These are phyloP conservation scores for Dactylellina leptospora DNA, from an alignment of 2,329 filamentous ascomycete species.

Conservation along the genomic window DNA sequence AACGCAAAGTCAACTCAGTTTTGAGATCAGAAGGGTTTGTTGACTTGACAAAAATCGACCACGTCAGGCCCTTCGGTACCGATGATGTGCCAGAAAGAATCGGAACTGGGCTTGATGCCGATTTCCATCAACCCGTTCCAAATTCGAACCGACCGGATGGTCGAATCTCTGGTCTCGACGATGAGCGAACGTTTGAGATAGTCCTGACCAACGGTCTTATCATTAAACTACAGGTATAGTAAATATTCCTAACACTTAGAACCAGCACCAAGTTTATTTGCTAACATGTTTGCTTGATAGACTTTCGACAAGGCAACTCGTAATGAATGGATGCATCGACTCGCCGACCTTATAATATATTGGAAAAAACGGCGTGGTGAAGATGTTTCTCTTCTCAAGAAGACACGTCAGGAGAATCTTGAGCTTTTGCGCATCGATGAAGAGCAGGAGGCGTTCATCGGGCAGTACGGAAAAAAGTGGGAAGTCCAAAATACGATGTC, in stretches of 20 bases:
- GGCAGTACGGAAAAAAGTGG: slow-evolving; percentile 74
- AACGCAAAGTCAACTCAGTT: slow-evolving; percentile 69
- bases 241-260: too few species aligned
- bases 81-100: slow-evolving; percentile 35
- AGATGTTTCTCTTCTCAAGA: slow-evolving; percentile 69
- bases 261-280: neutral
- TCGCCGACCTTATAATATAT: slow-evolving; percentile 68
- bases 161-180: slow-evolving; percentile 65
- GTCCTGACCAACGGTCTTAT: slow-evolving; percentile 70
- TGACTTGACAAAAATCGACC: slow-evolving; percentile 68
- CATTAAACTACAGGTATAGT: slow-evolving; percentile 68
- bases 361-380: slow-evolving; percentile 68
- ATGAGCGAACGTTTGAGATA: slow-evolving; percentile 70
- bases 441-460: slow-evolving; percentile 71
- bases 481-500: slow-evolving; percentile 72
- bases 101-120: slow-evolving; percentile 43
- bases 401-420: slow-evolving; percentile 68
- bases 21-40: slow-evolving; percentile 71
- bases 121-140: slow-evolving; percentile 51
- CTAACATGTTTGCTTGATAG: slow-evolving; percentile 56
- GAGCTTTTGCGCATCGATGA: slow-evolving; percentile 71
- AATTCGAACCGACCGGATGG: slow-evolving; percentile 66
- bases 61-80: slow-evolving; percentile 66
- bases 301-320: slow-evolving; percentile 67
- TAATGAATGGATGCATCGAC: slow-evolving; percentile 70